phyloP scores from a whole-genome alignment of 192 early-diverging fungal species.

The Dispira parvispora region DNA sequence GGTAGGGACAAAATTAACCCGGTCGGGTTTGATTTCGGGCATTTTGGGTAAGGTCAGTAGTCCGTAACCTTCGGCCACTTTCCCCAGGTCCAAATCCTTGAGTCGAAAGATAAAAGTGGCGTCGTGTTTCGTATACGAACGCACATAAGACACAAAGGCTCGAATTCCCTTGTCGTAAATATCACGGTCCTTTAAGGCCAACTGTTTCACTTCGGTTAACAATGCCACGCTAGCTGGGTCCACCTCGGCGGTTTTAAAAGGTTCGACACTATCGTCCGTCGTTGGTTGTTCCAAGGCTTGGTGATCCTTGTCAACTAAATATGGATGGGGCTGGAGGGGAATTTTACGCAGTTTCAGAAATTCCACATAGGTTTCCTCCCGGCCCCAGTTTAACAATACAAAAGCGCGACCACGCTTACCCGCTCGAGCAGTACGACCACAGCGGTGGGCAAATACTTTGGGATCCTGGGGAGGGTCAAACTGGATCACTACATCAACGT shows the following conservation, averaged over 20 bases:
- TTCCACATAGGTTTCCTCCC: slow-evolving; percentile 77
- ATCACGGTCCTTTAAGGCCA: slow-evolving; percentile 55
- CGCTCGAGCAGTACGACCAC: slow-evolving; percentile 81
- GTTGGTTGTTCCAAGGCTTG: slow-evolving; percentile 13
- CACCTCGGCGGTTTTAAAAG: slow-evolving; percentile 7
- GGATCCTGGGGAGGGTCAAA: slow-evolving; percentile 93
- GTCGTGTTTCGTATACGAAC: slow-evolving; percentile 89
- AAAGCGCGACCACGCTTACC: slow-evolving; percentile 74
- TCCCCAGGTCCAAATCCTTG: slow-evolving; percentile 64
- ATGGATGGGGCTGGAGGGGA: slow-evolving; percentile 37
- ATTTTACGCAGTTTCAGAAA: slow-evolving; percentile 81
- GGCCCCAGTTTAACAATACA: slow-evolving; percentile 61
- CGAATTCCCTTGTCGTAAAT: slow-evolving; percentile 57
- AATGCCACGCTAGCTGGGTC: slow-evolving; percentile 34
- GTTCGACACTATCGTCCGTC: slow-evolving; percentile 16
- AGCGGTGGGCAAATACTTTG: slow-evolving; percentile 87
- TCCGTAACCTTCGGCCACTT: slow-evolving; percentile 63
- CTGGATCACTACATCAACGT: slow-evolving; percentile 90
- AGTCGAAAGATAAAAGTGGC: slow-evolving; percentile 79
- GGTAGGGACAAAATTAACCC: slow-evolving; percentile 23
- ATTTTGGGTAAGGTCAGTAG: slow-evolving; percentile 79
- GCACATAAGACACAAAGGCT: slow-evolving; percentile 82
- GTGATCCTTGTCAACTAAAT: slow-evolving; percentile 27
- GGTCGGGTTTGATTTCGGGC: slow-evolving; percentile 64
- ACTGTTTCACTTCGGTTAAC: slow-evolving; percentile 31